Conservation (phyloP, 2,329 filamentous ascomycete genomes). For the Periconia digitata region DNA sequence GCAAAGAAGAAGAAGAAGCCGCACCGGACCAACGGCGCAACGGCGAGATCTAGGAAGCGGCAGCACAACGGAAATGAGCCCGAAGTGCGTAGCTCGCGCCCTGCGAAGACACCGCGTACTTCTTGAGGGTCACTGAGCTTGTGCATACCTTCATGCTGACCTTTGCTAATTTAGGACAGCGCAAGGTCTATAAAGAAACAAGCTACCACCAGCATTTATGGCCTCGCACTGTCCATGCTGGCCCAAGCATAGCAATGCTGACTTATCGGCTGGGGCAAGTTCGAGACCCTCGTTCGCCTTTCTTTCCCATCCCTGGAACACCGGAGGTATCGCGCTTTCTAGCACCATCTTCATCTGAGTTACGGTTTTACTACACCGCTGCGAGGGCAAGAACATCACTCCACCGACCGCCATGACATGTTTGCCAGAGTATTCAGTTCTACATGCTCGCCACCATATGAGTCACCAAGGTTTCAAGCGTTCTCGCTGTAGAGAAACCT, state of each 20-base stretch:
- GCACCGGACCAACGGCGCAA: constrained; percentile 8
- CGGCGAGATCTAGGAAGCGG: constrained; percentile 42
- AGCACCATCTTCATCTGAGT: constrained; percentile 28
- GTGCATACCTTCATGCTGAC: constrained; percentile 32
- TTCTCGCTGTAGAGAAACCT: background rate
- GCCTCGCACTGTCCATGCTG: constrained; percentile 31
- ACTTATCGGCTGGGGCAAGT: constrained; percentile 35
- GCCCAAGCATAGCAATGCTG: constrained; percentile 30
- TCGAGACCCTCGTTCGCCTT: constrained; percentile 20
- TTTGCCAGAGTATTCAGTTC: background rate
- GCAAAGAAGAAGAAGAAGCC: constrained; percentile 34
- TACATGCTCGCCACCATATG: background rate
- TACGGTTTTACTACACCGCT: constrained; percentile 18
- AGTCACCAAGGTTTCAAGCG: background rate
- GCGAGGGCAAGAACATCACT: constrained; percentile 2
- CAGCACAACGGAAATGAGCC: constrained; percentile 47
- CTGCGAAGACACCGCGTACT: constrained; percentile 20
- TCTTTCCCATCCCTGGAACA: constrained; percentile 4
- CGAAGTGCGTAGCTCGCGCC: constrained; percentile 46
- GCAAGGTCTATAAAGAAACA: constrained; percentile 36
- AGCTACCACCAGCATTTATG: constrained; percentile 25
- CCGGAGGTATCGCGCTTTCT: constrained; percentile 21
- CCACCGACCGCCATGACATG: constrained; percentile 7
- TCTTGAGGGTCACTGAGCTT: constrained; percentile 19
- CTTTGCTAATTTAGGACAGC: constrained; percentile 42